A percentile compares a stretch with the other conserved stretches of the same genome.
phyloP scores from a whole-genome alignment of 208 protist genomes.

The Trypanosoma conorhini region DNA sequence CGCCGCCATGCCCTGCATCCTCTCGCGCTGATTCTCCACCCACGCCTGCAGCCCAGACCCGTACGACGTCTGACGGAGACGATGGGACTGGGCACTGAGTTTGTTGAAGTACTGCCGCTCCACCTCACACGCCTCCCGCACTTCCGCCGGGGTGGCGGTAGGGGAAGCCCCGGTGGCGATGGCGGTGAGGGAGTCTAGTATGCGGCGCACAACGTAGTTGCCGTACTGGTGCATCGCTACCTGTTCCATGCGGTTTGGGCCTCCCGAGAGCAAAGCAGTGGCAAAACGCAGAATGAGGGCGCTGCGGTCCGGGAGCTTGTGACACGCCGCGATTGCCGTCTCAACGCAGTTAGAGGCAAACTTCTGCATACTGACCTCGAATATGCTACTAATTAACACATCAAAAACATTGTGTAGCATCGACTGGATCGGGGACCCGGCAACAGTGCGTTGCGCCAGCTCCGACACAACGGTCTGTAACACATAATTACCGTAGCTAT shows the following conservation, averaged over 20 bases:
- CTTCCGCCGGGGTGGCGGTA: constrained; percentile 28
- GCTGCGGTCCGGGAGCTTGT: constrained; percentile 36
- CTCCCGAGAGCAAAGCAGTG: constrained; percentile 48
- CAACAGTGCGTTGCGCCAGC: constrained; percentile 51
- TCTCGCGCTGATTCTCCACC: constrained; percentile 17
- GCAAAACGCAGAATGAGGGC: constrained; percentile 53
- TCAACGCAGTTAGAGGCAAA: constrained; percentile 87
- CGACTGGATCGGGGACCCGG: constrained; percentile 43
- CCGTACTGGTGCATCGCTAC: constrained; percentile 64
- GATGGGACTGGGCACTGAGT: constrained; percentile 1
- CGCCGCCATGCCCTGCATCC: neutral
- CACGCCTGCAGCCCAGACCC: constrained; percentile 8
- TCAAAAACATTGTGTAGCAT: constrained; percentile 54
- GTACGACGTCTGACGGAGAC: constrained; percentile 11
- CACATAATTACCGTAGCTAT: constrained; percentile 71
- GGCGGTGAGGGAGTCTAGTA: constrained; percentile 57
- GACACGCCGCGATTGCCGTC: constrained; percentile 48
- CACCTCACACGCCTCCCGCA: constrained; percentile 24
- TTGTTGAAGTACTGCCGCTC: constrained; percentile 14
- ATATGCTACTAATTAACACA: constrained; percentile 51
- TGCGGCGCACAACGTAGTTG: constrained; percentile 77
- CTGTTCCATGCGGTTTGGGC: constrained; percentile 38
- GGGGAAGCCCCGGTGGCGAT: constrained; percentile 33
- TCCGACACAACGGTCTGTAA: constrained; percentile 69
- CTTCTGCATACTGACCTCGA: constrained; percentile 70